phyloP scores from a whole-genome alignment of 2,329 filamentous ascomycete genomes.

The Fusarium denticulatum region DNA sequence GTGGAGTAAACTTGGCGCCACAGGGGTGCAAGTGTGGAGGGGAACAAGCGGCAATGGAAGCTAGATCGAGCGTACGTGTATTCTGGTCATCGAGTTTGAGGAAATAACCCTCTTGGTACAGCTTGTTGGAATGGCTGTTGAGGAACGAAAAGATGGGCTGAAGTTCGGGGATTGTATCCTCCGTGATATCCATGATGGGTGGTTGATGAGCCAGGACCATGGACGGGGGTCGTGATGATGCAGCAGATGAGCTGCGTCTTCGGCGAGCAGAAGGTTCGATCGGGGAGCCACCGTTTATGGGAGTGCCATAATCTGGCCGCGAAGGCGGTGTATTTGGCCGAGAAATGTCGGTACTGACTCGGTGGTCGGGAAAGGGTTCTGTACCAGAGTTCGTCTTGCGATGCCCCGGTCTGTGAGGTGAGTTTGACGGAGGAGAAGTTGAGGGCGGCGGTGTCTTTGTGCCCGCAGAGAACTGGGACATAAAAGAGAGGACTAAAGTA shows the following conservation, averaged over 20 bases:
- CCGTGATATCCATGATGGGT: conserved; percentile 83
- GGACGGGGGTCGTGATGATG: conserved; percentile 74
- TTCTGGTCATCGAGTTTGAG: conserved; percentile 96
- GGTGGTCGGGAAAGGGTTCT: conserved; percentile 50
- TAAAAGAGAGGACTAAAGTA: conserved; percentile 82
- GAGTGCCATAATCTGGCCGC: conserved; percentile 54
- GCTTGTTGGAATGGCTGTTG: conserved; percentile 94
- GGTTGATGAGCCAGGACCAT: conserved; percentile 89
- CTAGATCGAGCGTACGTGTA: conserved; percentile 69
- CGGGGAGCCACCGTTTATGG: conserved; percentile 55
- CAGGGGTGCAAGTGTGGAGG: conserved; percentile 21
- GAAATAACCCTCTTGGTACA: conserved; percentile 98
- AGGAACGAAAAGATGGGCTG: conserved; percentile 93
- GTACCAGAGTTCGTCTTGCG: conserved; percentile 44
- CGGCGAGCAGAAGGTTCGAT: conserved; percentile 55
- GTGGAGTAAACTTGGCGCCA: conserved; percentile 17
- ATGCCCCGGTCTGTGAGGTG: conserved; percentile 45
- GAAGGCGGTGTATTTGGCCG: conserved; percentile 53
- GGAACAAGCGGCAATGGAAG: conserved; percentile 39
- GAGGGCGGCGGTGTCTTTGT: conserved; percentile 58
- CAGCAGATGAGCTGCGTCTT: conserved; percentile 55
- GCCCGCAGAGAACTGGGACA: conserved; percentile 77
- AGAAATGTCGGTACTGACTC: conserved; percentile 48
- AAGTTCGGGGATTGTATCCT: conserved; percentile 90
- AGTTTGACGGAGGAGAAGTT: conserved; percentile 55